Base-by-base conservation (phyloP, 1,284 basidiomycete genomes). In the Chalciporus sp. region DNA sequence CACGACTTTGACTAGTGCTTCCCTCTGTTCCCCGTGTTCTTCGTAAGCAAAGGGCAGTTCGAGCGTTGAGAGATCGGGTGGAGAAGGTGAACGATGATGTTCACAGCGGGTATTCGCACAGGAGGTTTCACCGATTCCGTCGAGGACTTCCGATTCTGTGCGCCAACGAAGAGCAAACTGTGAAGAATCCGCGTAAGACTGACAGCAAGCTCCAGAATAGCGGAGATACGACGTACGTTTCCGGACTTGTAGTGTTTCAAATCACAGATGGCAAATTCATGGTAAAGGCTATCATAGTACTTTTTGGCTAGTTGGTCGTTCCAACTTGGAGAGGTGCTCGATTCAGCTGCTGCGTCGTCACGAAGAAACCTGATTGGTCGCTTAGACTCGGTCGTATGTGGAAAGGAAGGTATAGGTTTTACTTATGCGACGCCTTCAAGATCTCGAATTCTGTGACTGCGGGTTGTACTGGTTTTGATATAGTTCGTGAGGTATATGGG, bases 161-260 rank as follows among this genome's bases (percentile, higher is more conserved):
- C 94, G 80, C 94, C 95, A 98, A 5, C 95, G 85, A 5, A 97
- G 76, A 0, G 94, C 86, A 67, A 97, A 88, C 85, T 94, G 58
- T 42, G 33, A 46, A 42, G 14, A 20, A 12, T 7, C 3, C 23
- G 40, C 45, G 20, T 47, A 33, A 53, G 42, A 23, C 37, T 4
- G 7, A 16, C 33, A 16, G 42, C 11, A 23, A 37, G 23, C 48
- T 29, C 27, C 26, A n/a, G 7, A 10, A 48, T 19, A 39, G 47
- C 10, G 47, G 51, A 46, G 10, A 23, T 11, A 37, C 9, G 46
- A 63, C 77, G 47, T 45, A 93, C 91, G 56, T 89, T 88, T n/a
- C 92, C 91, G 0, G 89, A 87, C 74, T 94, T 95, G 79, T 90
- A 96, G 68, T 96, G 94, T 73, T 96, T 96, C 58, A 97, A 75